Evolutionary conservation across 1,284 basidiomycete species (phyloP), one percentile per base, ranked within the genome.

Genomic region (Violaceomyces palustris): DNA sequence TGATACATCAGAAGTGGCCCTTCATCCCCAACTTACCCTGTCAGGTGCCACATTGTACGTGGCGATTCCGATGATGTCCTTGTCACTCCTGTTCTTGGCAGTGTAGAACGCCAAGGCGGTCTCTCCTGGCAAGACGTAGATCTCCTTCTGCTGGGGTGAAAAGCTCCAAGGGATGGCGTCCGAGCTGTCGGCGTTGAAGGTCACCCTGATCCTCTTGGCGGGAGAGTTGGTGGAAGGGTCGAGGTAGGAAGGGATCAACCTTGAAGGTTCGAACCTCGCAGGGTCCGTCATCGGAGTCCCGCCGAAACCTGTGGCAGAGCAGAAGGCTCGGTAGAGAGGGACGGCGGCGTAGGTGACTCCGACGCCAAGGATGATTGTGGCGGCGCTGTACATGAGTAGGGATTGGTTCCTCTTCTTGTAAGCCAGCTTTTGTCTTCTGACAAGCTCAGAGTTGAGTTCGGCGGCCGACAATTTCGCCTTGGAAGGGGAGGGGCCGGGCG

Each of bases 31-130:
- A 38, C 84, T 42, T 72, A 94, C 93, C 69, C 87, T 79, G 69
- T 89, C 87, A 11, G 89, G 89, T 0, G 88, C 87, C 33, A 94
- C 89, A 74, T 98, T 99, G 74, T 99, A 98, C 6, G 94, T 98
- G 17, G 93, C 93, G 74, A 99, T 98, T 1, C 94, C 94, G 69
- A 98, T 92, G 45, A 99, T 83, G 74, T 98, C 94, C 59, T 86
- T 79, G 33, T 83, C 77, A 10, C 85, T 84, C 40, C 79, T 81
- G 67, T 98, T 99, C 77, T 82, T 89, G 9, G 93, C 94, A 42
- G 82, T 91, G 75, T 96, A 99, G 74, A 99, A 99, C 10, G 93
- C 94, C 45, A 98, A 77, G 45, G 88, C 90, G 3, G 91, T 93
- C 78, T 99, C 92, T 2, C 94, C 94, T 0, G 91, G 94, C 21